Conservation (phyloP, 257 asterid species). For the Coffea canephora region DNA sequence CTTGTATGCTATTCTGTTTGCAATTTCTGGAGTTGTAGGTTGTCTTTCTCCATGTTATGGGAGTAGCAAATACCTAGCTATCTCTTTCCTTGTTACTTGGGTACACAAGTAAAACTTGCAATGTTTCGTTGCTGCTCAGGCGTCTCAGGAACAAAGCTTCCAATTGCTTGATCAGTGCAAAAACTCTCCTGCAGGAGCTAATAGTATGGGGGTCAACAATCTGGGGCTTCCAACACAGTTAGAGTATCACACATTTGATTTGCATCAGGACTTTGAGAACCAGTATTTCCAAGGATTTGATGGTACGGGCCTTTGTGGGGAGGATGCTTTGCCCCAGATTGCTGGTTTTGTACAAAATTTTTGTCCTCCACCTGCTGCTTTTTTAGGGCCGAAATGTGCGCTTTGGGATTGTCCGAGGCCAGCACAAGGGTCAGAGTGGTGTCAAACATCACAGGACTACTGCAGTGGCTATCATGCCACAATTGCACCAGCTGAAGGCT, state of each 20-base stretch:
- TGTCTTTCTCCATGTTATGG: not conserved
- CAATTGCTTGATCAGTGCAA: slow-evolving; percentile 62
- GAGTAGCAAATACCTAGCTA: not conserved
- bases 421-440: slow-evolving; percentile 39
- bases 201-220: slow-evolving; percentile 45
- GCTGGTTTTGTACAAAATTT: slow-evolving; percentile 53
- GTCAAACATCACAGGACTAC: slow-evolving; percentile 42
- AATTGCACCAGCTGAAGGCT: slow-evolving; percentile 84
- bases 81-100: slow-evolving; percentile 6
- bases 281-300: slow-evolving; percentile 56
- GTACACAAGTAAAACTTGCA: not conserved
- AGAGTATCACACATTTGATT: slow-evolving; percentile 55
- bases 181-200: slow-evolving; percentile 44
- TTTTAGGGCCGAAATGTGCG: slow-evolving; percentile 95
- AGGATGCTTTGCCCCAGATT: slow-evolving; percentile 49
- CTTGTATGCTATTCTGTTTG: not conserved
- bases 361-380: slow-evolving; percentile 91
- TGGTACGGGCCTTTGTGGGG: slow-evolving; percentile 46
- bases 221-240: slow-evolving; percentile 45
- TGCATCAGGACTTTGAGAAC: slow-evolving; percentile 62
- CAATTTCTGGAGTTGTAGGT: not conserved
- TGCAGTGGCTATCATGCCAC: slow-evolving; percentile 38
- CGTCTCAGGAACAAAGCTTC: slow-evolving; percentile 53
- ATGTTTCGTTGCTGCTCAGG: slow-evolving; percentile 39
- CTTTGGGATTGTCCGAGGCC: slow-evolving; percentile 81